Percentiles rank a stretch among this genome's conserved stretches.
Evolutionary conservation across 805 yeast species (phyloP).

Genomic region (Blastobotrys parvus): DNA sequence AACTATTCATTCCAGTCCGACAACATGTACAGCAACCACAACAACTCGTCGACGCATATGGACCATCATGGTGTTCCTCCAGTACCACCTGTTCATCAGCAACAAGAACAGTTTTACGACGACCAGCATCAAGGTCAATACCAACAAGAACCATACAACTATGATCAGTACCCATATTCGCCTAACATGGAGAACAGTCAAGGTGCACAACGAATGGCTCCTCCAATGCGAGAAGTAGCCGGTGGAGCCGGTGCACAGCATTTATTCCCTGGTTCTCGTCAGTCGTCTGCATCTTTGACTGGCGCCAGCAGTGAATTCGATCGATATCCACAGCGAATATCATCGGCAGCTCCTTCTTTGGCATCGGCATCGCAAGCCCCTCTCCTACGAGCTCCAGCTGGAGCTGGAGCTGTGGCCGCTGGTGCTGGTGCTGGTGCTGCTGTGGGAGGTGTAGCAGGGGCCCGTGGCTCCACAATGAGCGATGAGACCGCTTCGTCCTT

Average conservation of each 20-base stretch:
- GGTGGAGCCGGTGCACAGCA: not conserved
- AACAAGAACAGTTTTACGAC: not conserved
- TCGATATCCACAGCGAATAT: slow-evolving; percentile 28
- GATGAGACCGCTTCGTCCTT: slow-evolving; percentile 17
- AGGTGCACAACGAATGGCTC: too few relatives aligned
- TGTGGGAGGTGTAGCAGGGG: slow-evolving; percentile 1
- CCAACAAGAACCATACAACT: not conserved
- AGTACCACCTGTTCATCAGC: too few relatives aligned
- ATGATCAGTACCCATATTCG: not conserved
- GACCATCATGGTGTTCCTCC: slow-evolving; percentile 1
- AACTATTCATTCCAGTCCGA: slow-evolving; percentile 12
- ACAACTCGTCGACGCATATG: slow-evolving; percentile 1
- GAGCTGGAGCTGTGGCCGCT: too few relatives aligned
- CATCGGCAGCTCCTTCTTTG: slow-evolving; percentile 20
- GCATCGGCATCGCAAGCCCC: slow-evolving; percentile 15
- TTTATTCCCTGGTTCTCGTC: slow-evolving; percentile 14
- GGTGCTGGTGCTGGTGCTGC: slow-evolving; percentile 1
- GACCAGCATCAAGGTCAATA: not conserved
- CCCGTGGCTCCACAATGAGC: slow-evolving; percentile 16
- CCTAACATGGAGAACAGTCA: not conserved
- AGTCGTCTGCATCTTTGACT: slow-evolving; percentile 17
- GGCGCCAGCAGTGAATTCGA: slow-evolving; percentile 25
- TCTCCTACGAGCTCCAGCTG: slow-evolving; percentile 5
- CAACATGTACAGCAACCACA: slow-evolving; percentile 3
- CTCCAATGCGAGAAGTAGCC: slow-evolving; percentile 1